A percentile compares a stretch with the other conserved stretches of the same genome.
Evolutionary conservation across 140 eudicot genomes (phyloP).

Genomic region (Stevia rebaudiana): DNA sequence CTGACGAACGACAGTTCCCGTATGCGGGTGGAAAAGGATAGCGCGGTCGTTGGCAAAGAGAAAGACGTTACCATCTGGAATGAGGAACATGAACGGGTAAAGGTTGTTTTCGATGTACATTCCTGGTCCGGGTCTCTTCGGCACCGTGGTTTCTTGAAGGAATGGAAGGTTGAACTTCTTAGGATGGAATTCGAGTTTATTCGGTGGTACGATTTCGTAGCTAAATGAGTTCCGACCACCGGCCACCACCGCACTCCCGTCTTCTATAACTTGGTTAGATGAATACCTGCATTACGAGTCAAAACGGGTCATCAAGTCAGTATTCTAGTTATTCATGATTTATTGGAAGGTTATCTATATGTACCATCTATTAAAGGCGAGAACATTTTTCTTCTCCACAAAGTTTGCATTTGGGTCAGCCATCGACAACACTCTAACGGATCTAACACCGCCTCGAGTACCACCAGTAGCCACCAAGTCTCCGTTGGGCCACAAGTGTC

Average conservation of each 20-base stretch:
- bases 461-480: slow-evolving; percentile 73
- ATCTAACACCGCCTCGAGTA: slow-evolving; percentile 36
- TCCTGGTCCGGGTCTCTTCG: slow-evolving; percentile 23
- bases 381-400: slow-evolving; percentile 32
- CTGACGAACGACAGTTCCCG: slow-evolving; percentile 30
- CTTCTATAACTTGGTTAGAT: slow-evolving; percentile 44
- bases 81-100: slow-evolving; percentile 74
- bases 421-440: slow-evolving; percentile 35
- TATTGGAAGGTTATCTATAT: background rate
- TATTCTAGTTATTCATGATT: background rate
- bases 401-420: slow-evolving; percentile 33
- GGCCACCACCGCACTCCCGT: slow-evolving; percentile 45
- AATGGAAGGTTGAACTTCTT: slow-evolving; percentile 36
- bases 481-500: slow-evolving; percentile 54
- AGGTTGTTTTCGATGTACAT: slow-evolving; percentile 67
- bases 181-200: slow-evolving; percentile 15
- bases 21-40: slow-evolving; percentile 43
- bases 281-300: slow-evolving; percentile 43
- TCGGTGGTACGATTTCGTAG: slow-evolving; percentile 58
- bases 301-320: background rate
- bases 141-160: slow-evolving; percentile 53
- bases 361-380: slow-evolving; percentile 59
- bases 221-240: slow-evolving; percentile 67
- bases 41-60: slow-evolving; percentile 72
- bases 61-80: slow-evolving; percentile 74